Evolutionary conservation across 768 basidiomycete species (phyloP).

Genomic region (Coprinopsis cinerea): DNA sequence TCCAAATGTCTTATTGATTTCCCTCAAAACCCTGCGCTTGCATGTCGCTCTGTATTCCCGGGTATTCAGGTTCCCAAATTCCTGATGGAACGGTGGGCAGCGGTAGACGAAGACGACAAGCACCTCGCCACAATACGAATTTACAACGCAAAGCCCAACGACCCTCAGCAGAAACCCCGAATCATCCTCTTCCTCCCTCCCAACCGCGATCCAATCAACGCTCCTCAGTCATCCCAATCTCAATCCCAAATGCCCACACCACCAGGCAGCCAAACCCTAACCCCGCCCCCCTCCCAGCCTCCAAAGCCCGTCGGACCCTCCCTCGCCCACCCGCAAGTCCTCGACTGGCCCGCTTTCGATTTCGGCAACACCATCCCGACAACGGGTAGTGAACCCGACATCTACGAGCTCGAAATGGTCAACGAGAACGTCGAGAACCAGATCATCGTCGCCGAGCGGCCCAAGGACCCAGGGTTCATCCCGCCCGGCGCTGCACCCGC

Average conservation of each 20-base stretch:
- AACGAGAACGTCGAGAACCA: conserved; percentile 82
- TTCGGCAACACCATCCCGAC: conserved; percentile 25
- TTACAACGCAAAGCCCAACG: conserved; percentile 40
- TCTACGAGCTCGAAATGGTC: conserved; percentile 87
- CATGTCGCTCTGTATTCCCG: conserved; percentile 1
- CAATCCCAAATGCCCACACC: conserved; percentile 17
- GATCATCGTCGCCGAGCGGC: conserved; percentile 77
- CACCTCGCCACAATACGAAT: conserved; percentile 84
- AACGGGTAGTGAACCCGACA: conserved; percentile 45
- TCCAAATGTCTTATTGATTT: not conserved
- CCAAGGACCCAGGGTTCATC: conserved; percentile 49
- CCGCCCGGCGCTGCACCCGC: conserved; percentile 22
- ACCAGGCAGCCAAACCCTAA: conserved; percentile 16
- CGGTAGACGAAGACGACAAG: conserved; percentile 64
- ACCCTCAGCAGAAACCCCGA: conserved; percentile 45
- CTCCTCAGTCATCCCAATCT: not conserved
- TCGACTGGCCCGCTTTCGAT: conserved; percentile 28
- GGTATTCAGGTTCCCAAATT: conserved; percentile 70
- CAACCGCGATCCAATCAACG: conserved; percentile 37
- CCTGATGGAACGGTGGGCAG: conserved; percentile 82
- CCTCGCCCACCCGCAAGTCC: conserved; percentile 56
- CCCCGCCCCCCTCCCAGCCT: conserved; percentile 24
- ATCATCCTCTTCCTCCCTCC: conserved; percentile 67
- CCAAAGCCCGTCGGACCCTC: conserved; percentile 54
- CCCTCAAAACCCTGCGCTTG: conserved; percentile 1